phyloP scores from a whole-genome alignment of 208 protist genomes.

The Crithidia bombi region DNA sequence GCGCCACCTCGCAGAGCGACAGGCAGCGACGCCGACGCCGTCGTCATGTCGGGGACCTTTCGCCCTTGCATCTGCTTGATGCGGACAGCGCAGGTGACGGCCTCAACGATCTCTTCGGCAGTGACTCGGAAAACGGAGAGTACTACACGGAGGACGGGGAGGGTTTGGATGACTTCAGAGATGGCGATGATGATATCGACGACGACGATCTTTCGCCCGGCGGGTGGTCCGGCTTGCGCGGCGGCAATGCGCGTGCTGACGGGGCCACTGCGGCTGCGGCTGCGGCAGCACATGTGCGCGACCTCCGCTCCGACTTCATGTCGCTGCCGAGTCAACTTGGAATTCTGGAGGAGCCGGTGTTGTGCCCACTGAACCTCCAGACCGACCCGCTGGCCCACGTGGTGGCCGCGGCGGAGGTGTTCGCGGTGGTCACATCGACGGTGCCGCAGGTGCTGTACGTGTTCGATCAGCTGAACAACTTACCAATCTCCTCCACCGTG shows the following conservation, averaged over 20 bases:
- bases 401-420: conserved; percentile 38
- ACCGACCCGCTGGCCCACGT: conserved; percentile 38
- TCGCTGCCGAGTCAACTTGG: conserved; percentile 16
- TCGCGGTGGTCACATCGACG: conserved; percentile 42
- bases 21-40: background rate
- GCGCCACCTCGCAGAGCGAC: background rate
- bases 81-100: background rate
- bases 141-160: background rate
- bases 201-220: conserved; percentile 12
- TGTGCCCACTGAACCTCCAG: conserved; percentile 35
- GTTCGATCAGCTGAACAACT: conserved; percentile 53
- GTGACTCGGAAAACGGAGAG: conserved; percentile 7
- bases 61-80: background rate
- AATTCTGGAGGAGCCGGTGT: conserved; percentile 31
- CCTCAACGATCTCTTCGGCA: conserved; percentile 7
- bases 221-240: background rate
- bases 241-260: background rate
- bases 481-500: conserved; percentile 40
- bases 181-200: background rate
- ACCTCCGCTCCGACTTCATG: conserved; percentile 9
- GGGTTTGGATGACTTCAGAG: background rate
- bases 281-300: background rate
- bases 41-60: background rate
- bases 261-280: background rate
- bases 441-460: conserved; percentile 48